These are phyloP conservation scores for Aschersonia sp. DNA, from an alignment of 2,329 filamentous ascomycete genomes.

Conservation along the genomic window DNA sequence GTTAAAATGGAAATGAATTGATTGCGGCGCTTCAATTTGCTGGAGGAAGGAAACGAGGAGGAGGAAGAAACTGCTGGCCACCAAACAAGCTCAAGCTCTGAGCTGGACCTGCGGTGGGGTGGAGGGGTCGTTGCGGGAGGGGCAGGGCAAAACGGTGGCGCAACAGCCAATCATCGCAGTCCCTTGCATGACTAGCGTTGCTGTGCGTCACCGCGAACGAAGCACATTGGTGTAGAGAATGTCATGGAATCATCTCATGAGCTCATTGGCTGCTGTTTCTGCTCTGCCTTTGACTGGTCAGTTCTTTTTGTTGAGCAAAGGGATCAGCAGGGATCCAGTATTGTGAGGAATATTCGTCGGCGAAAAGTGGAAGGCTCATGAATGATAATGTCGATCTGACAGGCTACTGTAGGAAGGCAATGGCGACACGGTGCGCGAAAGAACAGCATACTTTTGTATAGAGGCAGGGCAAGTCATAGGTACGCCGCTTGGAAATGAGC, in stretches of 20 bases:
- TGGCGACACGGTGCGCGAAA: no score
- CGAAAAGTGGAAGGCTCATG: no score
- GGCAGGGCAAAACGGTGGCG: neutral
- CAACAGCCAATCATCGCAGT: slow-evolving; percentile 1
- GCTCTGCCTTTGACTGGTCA: no score
- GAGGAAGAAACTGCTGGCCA: neutral
- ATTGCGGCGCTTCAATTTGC: neutral
- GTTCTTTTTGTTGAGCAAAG: no score
- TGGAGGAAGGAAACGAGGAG: neutral
- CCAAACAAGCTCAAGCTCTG: neutral
- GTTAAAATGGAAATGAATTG: neutral
- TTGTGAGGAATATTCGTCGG: no score
- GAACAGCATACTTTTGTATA: no score
- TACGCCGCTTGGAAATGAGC: no score
- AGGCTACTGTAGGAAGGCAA: no score
- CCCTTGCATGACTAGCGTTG: neutral
- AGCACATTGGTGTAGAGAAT: neutral
- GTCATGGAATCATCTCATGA: neutral
- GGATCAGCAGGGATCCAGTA: no score
- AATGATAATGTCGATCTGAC: no score
- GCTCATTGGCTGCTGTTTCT: neutral
- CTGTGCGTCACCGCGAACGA: neutral
- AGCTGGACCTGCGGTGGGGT: neutral
- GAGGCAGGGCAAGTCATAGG: no score
- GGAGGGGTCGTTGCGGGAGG: neutral